Evolutionary conservation across 345 rosid species (phyloP).

Genomic region (Melastoma malabathricum): DNA sequence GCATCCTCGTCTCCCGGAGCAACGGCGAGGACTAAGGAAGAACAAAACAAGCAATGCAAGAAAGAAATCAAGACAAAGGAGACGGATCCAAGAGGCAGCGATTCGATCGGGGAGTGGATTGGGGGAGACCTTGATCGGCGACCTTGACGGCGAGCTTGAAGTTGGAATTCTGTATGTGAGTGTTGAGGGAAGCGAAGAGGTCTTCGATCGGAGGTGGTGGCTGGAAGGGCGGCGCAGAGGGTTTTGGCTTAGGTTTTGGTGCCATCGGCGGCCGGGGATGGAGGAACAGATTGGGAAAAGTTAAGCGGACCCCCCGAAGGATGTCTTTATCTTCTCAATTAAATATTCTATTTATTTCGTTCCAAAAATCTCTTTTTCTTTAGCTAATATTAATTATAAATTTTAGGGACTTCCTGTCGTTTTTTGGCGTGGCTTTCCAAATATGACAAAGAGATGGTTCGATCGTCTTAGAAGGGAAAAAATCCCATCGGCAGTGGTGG

Average conservation of each 20-base stretch:
- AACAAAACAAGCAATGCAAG: neutral
- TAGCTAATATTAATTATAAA: too few species aligned
- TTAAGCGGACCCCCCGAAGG: too few species aligned
- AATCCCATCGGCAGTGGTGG: too few species aligned
- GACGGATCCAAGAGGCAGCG: too few species aligned
- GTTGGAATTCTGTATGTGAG: slow-evolving; percentile 50
- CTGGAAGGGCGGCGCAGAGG: slow-evolving; percentile 34
- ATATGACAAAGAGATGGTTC: too few species aligned
- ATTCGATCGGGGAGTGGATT: neutral
- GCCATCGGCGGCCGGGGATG: slow-evolving; percentile 34
- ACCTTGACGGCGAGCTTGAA: slow-evolving; percentile 45
- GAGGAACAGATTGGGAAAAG: neutral
- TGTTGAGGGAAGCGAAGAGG: slow-evolving; percentile 54
- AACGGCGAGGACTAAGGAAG: slow-evolving; percentile 42
- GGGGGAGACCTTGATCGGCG: slow-evolving; percentile 56
- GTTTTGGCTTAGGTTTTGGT: slow-evolving; percentile 58
- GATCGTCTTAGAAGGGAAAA: too few species aligned
- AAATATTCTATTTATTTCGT: too few species aligned
- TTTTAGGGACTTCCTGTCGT: too few species aligned
- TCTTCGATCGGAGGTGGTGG: slow-evolving; percentile 73
- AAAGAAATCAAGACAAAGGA: neutral
- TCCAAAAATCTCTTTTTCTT: too few species aligned
- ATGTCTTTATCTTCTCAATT: too few species aligned
- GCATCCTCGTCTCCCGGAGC: slow-evolving; percentile 81
- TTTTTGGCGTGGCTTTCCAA: too few species aligned